Percentiles rank a stretch among this genome's conserved stretches.
Evolutionary conservation across 345 rosid species (phyloP).

Genomic region (Ceriops decandra): DNA sequence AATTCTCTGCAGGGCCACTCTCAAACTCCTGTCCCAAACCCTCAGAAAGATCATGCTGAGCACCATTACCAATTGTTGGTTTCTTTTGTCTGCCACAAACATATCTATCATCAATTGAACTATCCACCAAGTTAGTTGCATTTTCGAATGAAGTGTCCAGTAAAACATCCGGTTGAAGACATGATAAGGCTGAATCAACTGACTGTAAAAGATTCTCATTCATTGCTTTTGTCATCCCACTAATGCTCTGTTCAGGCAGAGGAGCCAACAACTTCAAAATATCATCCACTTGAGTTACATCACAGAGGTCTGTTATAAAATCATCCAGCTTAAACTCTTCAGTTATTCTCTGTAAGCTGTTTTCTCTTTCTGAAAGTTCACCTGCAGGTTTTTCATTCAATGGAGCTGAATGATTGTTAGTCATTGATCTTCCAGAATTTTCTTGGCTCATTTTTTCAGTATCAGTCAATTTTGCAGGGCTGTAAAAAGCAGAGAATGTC

Average conservation of each 20-base stretch:
- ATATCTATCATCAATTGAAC: slow-evolving; percentile 14
- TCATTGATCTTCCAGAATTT: slow-evolving; percentile 16
- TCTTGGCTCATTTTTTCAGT: slow-evolving; percentile 11
- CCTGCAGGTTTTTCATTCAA: slow-evolving; percentile 4
- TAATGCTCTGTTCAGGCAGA: slow-evolving; percentile 33
- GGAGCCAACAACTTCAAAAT: slow-evolving; percentile 49
- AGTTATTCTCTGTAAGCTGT: slow-evolving; percentile 23
- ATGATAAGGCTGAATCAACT: slow-evolving; percentile 19
- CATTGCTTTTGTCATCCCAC: slow-evolving; percentile 16
- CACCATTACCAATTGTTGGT: slow-evolving; percentile 24
- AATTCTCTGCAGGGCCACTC: slow-evolving; percentile 19
- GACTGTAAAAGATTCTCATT: slow-evolving; percentile 26
- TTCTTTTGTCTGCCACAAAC: slow-evolving; percentile 18
- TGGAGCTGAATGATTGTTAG: slow-evolving; percentile 13
- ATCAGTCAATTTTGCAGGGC: slow-evolving; percentile 20
- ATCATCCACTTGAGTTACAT: slow-evolving; percentile 43
- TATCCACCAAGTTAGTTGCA: slow-evolving; percentile 11
- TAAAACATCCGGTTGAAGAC: slow-evolving; percentile 18
- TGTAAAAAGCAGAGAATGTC: slow-evolving; percentile 14
- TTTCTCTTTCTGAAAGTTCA: slow-evolving; percentile 25
- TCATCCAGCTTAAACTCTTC: slow-evolving; percentile 39
- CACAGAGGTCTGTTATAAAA: slow-evolving; percentile 39
- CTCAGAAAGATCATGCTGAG: slow-evolving; percentile 46
- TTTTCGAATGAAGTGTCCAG: slow-evolving; percentile 21
- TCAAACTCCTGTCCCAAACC: slow-evolving; percentile 34